A percentile compares a stretch with the other conserved stretches of the same genome.
These are phyloP conservation scores for Psilocybe cubensis DNA, from an alignment of 768 basidiomycete species.

Conservation along the genomic window DNA sequence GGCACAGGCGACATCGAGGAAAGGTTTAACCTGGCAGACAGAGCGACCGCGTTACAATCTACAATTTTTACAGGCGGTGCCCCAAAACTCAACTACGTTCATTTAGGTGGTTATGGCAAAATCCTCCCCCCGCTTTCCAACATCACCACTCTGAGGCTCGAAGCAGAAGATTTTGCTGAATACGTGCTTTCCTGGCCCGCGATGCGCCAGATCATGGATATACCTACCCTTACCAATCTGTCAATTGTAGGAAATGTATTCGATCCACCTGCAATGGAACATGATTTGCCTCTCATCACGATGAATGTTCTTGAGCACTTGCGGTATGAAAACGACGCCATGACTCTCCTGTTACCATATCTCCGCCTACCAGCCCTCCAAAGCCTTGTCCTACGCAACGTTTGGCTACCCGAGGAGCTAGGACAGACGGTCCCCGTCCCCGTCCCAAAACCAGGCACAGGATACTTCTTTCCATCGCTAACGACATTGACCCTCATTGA, in stretches of 20 bases:
- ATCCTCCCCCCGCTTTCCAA: constrained; percentile 15
- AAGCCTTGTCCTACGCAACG: constrained; percentile 16
- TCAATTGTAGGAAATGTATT: constrained; percentile 16
- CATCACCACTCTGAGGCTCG: constrained; percentile 22
- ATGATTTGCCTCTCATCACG: not conserved
- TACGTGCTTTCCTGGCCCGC: not conserved
- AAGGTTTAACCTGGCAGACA: not conserved
- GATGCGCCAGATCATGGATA: constrained; percentile 14
- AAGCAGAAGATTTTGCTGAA: not conserved
- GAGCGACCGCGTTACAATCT: constrained; percentile 1
- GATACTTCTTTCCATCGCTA: constrained; percentile 10
- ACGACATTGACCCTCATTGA: not conserved
- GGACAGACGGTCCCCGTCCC: not conserved
- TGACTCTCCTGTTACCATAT: constrained; percentile 12
- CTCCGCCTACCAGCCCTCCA: constrained; percentile 21
- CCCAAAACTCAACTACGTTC: constrained; percentile 18
- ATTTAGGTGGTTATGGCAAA: constrained; percentile 11
- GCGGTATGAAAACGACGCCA: constrained; percentile 9
- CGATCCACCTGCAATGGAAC: not conserved
- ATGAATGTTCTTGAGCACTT: constrained; percentile 20
- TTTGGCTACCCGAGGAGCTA: constrained; percentile 3
- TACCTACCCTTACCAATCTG: constrained; percentile 17
- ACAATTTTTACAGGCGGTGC: constrained; percentile 20
- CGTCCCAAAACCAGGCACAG: not conserved
- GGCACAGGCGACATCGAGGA: too few species aligned